Evolutionary conservation across 1,139 yeast species (phyloP), one percentile per base, ranked within the genome.

Genomic region (Magnusiomyces tetraspermus): DNA sequence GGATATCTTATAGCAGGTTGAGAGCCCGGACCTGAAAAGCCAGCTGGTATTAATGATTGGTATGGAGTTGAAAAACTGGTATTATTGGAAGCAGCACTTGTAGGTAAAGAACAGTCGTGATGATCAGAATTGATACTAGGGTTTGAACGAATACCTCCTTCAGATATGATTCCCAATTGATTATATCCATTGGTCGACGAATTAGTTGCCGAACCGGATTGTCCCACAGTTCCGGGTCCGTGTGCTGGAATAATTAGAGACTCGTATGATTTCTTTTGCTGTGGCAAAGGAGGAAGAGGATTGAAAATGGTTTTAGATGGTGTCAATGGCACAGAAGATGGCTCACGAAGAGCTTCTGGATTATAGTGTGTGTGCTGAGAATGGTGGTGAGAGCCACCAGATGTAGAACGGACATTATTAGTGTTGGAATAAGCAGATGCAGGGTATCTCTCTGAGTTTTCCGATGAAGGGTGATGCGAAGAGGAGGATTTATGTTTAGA

Each of bases 231-330:
- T 22, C 30, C n/a, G n/a, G n/a, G n/a, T n/a, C 50, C 38, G 30
- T 48, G 28, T 23, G 37, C 36, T 26, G 30, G 17, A 44, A 41
- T 50, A 51, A 49, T 37, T 42, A 46, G 53, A 46, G 44, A 54
- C 17, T n/a, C n/a, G n/a, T 31, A 23, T 37, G 48, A 49, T 41
- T 51, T 53, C 21, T 54, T 46, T 38, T 59, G 52, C n/a, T 57
- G 56, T 3, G 66, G 66, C 46, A 63, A 50, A 5, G 66, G 64
- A 1, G 66, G 66, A 33, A 63, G 62, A 5, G 66, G 66, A 5
- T 60, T 62, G 21, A 61, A 58, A 26, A 63, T 63, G 24, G 57
- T 51, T n/a, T 61, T 53, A 13, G 58, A 49, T 1, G 63, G 64
- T 26, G 57, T 58, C 51, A 57, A 58, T 23, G 48, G 31, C 3